Conservation (phyloP, 2,329 filamentous ascomycete species). For the Aspergillus awamori region DNA sequence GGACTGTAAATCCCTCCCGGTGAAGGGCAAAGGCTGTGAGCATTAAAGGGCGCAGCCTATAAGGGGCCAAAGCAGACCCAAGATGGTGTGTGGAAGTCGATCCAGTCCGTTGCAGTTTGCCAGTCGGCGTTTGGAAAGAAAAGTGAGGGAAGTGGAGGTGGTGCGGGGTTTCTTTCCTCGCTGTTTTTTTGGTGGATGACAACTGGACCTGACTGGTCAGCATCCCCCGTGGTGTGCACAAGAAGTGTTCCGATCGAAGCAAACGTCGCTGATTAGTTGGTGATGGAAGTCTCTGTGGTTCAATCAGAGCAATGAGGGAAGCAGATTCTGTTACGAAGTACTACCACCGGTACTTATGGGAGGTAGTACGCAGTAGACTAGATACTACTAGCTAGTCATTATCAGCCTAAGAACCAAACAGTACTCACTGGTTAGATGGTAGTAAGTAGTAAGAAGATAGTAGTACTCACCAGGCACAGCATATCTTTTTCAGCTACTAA, state of each 20-base stretch:
- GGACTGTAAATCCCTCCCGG: constrained; percentile 15
- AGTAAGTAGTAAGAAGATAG: no score
- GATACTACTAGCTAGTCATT: no score
- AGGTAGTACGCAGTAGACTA: no score
- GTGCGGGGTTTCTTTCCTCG: constrained; percentile 23
- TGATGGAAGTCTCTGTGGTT: not conserved
- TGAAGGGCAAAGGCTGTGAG: constrained; percentile 17
- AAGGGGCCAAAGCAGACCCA: not conserved
- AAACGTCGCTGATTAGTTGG: not conserved
- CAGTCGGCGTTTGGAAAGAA: no score
- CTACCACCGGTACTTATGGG: no score
- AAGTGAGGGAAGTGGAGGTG: not conserved
- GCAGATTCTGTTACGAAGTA: not conserved
- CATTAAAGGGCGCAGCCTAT: constrained; percentile 9
- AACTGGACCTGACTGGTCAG: constrained; percentile 2
- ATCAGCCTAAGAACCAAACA: no score
- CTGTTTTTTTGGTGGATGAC: not conserved
- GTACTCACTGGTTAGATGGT: no score
- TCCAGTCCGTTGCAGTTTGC: constrained; percentile 16
- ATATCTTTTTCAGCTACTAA: no score
- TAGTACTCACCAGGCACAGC: no score
- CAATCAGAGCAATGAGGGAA: not conserved
- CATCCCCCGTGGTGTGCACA: not conserved
- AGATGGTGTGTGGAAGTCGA: constrained; percentile 12
- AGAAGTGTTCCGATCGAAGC: not conserved